Evolutionary conservation across 371 early-diverging fungal species (phyloP).

Genomic region (Mucor velutinosus): DNA sequence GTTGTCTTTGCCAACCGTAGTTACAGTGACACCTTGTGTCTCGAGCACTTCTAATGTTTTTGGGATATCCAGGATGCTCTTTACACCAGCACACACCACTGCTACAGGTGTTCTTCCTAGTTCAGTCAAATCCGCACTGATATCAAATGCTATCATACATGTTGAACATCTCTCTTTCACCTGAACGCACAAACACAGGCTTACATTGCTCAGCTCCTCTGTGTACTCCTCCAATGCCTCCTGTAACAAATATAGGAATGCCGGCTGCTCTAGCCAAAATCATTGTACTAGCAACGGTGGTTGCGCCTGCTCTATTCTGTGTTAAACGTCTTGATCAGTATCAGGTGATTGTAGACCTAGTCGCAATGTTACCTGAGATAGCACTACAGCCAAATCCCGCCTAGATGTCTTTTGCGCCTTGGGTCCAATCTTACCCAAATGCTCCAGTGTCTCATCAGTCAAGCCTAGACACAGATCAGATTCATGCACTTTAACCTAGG

Average conservation of each 20-base stretch:
- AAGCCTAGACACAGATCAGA: conserved; percentile 27
- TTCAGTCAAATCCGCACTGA: conserved; percentile 92
- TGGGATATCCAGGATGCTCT: conserved; percentile 90
- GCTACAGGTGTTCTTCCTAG: conserved; percentile 90
- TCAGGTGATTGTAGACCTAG: neutral
- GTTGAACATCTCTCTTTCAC: neutral
- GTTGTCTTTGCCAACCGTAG: conserved; percentile 63
- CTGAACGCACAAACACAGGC: conserved; percentile 1
- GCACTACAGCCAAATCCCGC: conserved; percentile 79
- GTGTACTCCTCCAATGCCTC: conserved; percentile 97
- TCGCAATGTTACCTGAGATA: conserved; percentile 56
- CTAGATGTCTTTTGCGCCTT: conserved; percentile 80
- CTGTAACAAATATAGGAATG: conserved; percentile 91
- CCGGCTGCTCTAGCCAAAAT: conserved; percentile 81
- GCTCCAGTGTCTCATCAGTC: conserved; percentile 56
- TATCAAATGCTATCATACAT: conserved; percentile 66
- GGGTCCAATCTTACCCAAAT: conserved; percentile 64
- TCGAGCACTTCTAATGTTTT: conserved; percentile 91
- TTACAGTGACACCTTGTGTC: conserved; percentile 92
- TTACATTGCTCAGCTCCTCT: conserved; percentile 78
- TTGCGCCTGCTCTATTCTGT: conserved; percentile 74
- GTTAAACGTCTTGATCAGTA: neutral
- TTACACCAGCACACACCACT: conserved; percentile 94
- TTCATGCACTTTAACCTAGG: neutral
- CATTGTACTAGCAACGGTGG: conserved; percentile 93